Base-by-base conservation (phyloP, 768 basidiomycete genomes). In the Kwoniella heveanensis region DNA sequence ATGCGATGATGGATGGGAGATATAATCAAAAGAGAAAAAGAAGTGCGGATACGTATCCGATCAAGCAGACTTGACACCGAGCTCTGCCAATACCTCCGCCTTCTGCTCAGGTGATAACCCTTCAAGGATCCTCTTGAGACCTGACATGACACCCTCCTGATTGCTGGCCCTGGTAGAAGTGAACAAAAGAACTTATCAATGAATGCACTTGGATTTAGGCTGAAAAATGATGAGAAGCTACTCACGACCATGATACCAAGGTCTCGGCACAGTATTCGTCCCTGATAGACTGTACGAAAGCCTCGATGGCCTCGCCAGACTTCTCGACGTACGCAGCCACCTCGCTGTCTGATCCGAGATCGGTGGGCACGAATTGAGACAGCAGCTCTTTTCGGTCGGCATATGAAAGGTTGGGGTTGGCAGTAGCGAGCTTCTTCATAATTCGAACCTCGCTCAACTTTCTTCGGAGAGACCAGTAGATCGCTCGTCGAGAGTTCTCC, bases 401-500 rank as follows among this genome's bases (percentile, higher is more conserved):
- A 27, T 83, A 82, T 9, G 86, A 83, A 1, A 90, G 82, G 32
- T 85, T 85, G 2, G 94, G 91, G 71, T 87, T 87, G 21, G 90
- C 89, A 52, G 86, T 85, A 5, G 85, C 83, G 48, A 96, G 83
- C 64, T 77, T 77, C 64, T 71, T 70, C 71, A 78, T 69, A 60
- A 79, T 84, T 82, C 47, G 84, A 51, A 71, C 69, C 66, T 81
- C 79, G 65, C 74, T 75, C 52, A 80, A 60, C 54, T 79, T 73
- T 27, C 77, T 57, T 51, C 94, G 89, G 29, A 91, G 84, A 47
- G 90, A 87, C 93, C 92, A 96, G 82, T 95, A 95, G 85, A 97
- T 94, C 76, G 88, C 85, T 65, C 92, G 86, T 63, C 92, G 88
- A 59, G 93, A 87, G 56, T 90, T 85, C 80, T 90, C 91, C 94